Evolutionary conservation across 768 basidiomycete genomes (phyloP).

Genomic region (Xanthoconium purpureum): DNA sequence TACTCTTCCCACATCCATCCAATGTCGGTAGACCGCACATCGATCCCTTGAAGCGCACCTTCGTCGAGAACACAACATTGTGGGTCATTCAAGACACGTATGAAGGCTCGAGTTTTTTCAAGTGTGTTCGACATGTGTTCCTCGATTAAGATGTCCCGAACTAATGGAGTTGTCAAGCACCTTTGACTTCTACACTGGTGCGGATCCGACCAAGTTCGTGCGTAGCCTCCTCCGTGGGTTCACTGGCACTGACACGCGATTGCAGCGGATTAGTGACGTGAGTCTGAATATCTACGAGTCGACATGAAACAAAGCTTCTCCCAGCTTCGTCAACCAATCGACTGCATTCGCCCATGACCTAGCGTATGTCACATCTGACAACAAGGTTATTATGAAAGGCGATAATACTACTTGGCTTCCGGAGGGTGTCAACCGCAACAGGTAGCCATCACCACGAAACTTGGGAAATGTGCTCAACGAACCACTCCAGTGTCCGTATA

Average conservation of each 20-base stretch:
- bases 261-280: conserved; percentile 70
- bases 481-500: conserved; percentile 64
- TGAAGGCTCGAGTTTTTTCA: conserved; percentile 64
- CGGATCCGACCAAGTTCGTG: conserved; percentile 62
- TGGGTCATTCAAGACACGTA: conserved; percentile 72
- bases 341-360: conserved; percentile 54
- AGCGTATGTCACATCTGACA: conserved; percentile 54
- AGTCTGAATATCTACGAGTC: conserved; percentile 23
- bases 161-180: conserved; percentile 36
- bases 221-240: conserved; percentile 5
- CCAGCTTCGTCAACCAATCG: conserved; percentile 58
- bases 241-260: conserved; percentile 12
- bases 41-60: conserved; percentile 15
- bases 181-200: conserved; percentile 55
- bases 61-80: conserved; percentile 38
- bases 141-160: background rate
- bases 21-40: background rate
- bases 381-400: conserved; percentile 71
- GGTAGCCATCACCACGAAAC: conserved; percentile 36
- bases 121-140: conserved; percentile 42
- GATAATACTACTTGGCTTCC: conserved; percentile 61
- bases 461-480: background rate
- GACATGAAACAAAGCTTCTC: conserved; percentile 9
- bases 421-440: conserved; percentile 54
- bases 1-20: conserved; percentile 1